Evolutionary conservation across 2,329 filamentous ascomycete species (phyloP).

Genomic region (Cercospora sp.): DNA sequence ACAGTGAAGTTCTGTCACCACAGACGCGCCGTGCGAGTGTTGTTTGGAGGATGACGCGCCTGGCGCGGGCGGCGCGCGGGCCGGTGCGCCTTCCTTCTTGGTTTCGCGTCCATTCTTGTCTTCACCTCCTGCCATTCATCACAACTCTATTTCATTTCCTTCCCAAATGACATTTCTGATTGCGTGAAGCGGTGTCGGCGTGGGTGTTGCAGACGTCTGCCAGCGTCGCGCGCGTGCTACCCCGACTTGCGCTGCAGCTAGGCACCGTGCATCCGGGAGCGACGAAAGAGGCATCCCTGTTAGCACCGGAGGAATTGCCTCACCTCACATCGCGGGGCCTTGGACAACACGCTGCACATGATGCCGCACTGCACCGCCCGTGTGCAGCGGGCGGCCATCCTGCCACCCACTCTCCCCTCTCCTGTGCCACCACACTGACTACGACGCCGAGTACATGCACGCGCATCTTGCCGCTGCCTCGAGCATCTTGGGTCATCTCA

Average conservation of each 20-base stretch:
- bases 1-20: neutral
- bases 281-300: conserved; percentile 8
- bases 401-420: conserved; percentile 9
- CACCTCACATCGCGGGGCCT: conserved; percentile 5
- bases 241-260: neutral
- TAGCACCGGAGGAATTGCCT: conserved; percentile 2
- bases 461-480: neutral
- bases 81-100: neutral
- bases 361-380: neutral
- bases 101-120: neutral
- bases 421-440: conserved; percentile 3
- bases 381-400: neutral
- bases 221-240: neutral
- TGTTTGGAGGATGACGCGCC: neutral
- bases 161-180: neutral
- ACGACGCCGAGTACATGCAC: conserved; percentile 1
- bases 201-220: neutral
- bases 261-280: neutral
- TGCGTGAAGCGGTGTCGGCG: neutral
- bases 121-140: neutral
- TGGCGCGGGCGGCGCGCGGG: neutral
- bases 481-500: conserved; percentile 1
- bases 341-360: neutral
- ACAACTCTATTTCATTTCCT: neutral
- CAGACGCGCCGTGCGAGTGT: neutral